phyloP scores from a whole-genome alignment of 805 yeast genomes.

The Hyphopichia homilentoma region DNA sequence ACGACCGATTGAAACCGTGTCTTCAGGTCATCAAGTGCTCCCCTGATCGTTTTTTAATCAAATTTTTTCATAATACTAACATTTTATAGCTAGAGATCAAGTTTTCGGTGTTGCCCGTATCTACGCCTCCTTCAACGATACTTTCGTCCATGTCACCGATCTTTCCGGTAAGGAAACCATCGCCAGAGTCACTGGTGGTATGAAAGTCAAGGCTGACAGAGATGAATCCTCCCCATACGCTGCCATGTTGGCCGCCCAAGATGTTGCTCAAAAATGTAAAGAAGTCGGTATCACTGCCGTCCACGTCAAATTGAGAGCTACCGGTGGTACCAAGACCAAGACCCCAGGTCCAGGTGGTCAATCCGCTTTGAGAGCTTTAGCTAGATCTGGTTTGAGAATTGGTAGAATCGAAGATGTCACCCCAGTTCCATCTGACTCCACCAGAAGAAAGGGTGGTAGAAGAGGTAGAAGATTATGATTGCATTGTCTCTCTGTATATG shows the following conservation, averaged over 20 bases:
- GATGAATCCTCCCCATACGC: constrained; percentile 99
- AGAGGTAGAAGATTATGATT: constrained; percentile 99
- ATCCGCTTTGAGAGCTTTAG: constrained; percentile 97
- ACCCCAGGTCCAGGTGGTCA: constrained; percentile 99
- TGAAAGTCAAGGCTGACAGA: constrained; percentile 99
- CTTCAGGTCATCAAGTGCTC: too few species aligned
- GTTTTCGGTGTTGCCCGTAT: constrained; percentile 99
- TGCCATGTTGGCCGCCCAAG: constrained; percentile 99
- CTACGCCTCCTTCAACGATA: constrained; percentile 99
- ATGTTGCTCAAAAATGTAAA: constrained; percentile 97
- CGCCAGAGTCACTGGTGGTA: constrained; percentile 99
- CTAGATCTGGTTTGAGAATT: constrained; percentile 99
- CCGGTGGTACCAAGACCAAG: constrained; percentile 99
- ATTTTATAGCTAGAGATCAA: constrained; percentile 74
- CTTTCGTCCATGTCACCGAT: constrained; percentile 99
- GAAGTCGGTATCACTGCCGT: constrained; percentile 99
- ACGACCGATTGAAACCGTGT: too few species aligned
- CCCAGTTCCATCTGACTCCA: constrained; percentile 99
- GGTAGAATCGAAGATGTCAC: constrained; percentile 99
- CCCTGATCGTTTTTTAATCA: too few species aligned
- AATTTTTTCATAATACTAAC: constrained; percentile 19
- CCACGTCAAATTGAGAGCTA: constrained; percentile 99
- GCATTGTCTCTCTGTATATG: constrained; percentile 3
- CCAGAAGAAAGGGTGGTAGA: constrained; percentile 99
- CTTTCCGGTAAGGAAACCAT: constrained; percentile 99